Percentiles rank a stretch among this genome's conserved stretches.
Evolutionary conservation across 768 basidiomycete genomes (phyloP).

Genomic region (Termitomyces sp.): DNA sequence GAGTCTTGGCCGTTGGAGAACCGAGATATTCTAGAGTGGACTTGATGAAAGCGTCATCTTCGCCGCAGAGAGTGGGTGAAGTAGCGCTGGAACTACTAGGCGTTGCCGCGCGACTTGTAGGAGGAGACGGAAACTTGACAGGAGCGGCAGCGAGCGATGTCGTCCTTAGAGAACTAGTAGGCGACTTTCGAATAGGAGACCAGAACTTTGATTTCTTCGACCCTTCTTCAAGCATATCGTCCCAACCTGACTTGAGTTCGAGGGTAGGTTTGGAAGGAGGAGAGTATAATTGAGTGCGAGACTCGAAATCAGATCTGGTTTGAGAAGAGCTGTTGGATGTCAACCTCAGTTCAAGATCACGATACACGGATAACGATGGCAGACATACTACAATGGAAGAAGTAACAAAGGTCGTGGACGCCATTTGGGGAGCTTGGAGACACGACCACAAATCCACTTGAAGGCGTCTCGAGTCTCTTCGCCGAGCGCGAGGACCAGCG

Average conservation of each 20-base stretch:
- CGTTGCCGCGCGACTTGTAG: conserved; percentile 22
- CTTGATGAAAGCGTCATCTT: conserved; percentile 37
- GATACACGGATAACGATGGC: not conserved
- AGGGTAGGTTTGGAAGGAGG: conserved; percentile 22
- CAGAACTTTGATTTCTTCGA: conserved; percentile 24
- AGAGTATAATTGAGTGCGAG: conserved; percentile 18
- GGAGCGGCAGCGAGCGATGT: conserved; percentile 15
- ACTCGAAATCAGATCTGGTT: conserved; percentile 6
- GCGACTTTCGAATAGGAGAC: conserved; percentile 16
- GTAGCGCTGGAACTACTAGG: conserved; percentile 21
- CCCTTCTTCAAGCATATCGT: conserved; percentile 35
- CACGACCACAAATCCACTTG: conserved; percentile 26
- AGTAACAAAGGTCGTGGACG: conserved; percentile 9
- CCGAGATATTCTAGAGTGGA: conserved; percentile 44
- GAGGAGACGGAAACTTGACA: conserved; percentile 15
- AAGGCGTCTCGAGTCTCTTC: conserved; percentile 34
- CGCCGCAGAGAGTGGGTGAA: conserved; percentile 12
- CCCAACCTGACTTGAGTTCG: conserved; percentile 48
- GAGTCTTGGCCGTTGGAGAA: conserved; percentile 37
- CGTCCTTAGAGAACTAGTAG: conserved; percentile 15
- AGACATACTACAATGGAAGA: conserved; percentile 21
- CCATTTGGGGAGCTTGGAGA: conserved; percentile 3
- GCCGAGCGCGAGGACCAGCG: conserved; percentile 31
- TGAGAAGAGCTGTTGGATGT: conserved; percentile 3
- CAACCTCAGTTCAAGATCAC: not conserved